phyloP scores from a whole-genome alignment of 108 stramenopile genomes.

The Nannochloropsis oceanica region DNA sequence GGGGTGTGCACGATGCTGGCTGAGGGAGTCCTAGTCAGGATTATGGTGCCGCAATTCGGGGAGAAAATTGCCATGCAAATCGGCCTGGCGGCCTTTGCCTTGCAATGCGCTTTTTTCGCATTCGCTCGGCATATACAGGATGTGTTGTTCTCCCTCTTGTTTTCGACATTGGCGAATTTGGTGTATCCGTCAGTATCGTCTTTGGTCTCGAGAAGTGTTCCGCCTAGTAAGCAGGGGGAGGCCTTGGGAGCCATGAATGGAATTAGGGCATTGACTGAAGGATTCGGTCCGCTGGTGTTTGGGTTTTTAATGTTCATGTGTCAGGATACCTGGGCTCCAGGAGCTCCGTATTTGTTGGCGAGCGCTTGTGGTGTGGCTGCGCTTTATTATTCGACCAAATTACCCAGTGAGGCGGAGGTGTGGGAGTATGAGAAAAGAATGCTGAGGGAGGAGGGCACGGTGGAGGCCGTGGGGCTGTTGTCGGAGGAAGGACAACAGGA shows the following conservation, averaged over 20 bases:
- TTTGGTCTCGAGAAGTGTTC: slow-evolving; percentile 59
- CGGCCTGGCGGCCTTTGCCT: slow-evolving; percentile 67
- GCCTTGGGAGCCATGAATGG: slow-evolving; percentile 81
- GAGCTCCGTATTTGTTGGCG: background rate
- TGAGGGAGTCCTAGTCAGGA: slow-evolving; percentile 47
- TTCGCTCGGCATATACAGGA: slow-evolving; percentile 46
- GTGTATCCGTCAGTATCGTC: slow-evolving; percentile 69
- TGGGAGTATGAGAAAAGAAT: background rate
- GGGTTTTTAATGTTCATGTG: slow-evolving; percentile 13
- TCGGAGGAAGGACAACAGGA: background rate
- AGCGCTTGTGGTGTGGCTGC: background rate
- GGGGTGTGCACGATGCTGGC: slow-evolving; percentile 81
- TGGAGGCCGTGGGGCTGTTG: background rate
- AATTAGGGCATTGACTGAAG: slow-evolving; percentile 76
- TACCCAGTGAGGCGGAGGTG: background rate
- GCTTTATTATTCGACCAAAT: background rate
- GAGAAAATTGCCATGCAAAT: slow-evolving; percentile 23
- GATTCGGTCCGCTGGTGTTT: slow-evolving; percentile 31
- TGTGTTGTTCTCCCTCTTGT: slow-evolving; percentile 35
- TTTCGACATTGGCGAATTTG: slow-evolving; percentile 61
- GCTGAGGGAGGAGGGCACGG: background rate
- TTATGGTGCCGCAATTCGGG: background rate
- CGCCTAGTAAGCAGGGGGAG: slow-evolving; percentile 59
- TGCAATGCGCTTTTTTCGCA: slow-evolving; percentile 72
- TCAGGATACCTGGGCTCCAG: slow-evolving; percentile 5